A percentile compares a stretch with the other conserved stretches of the same genome.
Conservation (phyloP, 176 grass and related monocot species). For the Thalia dealbata region DNA sequence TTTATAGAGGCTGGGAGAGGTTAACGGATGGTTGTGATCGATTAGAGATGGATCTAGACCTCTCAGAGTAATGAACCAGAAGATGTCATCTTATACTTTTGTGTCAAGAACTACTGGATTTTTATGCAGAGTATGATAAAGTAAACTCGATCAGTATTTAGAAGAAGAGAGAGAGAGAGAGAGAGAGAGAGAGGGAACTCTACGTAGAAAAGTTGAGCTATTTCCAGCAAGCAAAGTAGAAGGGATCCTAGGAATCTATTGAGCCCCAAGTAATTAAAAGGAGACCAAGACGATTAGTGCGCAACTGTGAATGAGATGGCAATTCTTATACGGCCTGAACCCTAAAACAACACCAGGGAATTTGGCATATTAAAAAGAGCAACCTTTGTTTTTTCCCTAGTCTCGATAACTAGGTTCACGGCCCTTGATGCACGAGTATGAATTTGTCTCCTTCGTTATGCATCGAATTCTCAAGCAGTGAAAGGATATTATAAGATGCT, state of each 20-base stretch:
- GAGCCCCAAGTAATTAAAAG: no score
- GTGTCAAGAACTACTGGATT: no score
- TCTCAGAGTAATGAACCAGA: background rate
- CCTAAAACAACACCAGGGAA: background rate
- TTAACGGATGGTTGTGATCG: background rate
- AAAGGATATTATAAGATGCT: background rate
- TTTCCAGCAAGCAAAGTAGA: background rate
- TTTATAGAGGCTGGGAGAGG: background rate
- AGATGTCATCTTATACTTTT: no score
- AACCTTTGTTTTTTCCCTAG: background rate
- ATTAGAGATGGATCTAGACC: background rate
- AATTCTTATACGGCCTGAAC: no score
- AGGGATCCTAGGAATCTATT: background rate
- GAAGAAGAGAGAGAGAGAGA: background rate
- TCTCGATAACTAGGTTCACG: background rate
- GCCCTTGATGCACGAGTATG: background rate
- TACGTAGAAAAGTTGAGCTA: background rate
- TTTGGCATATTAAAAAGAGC: background rate
- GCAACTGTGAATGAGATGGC: no score
- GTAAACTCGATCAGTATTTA: no score
- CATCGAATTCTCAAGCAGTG: background rate
- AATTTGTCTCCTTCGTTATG: background rate
- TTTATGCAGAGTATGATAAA: no score
- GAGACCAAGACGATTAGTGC: no score
- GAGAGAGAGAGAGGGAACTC: background rate